Percentiles rank a stretch among this genome's conserved stretches.
These are phyloP conservation scores for Apiospora marii DNA, from an alignment of 2,329 filamentous ascomycete genomes.

Conservation along the genomic window DNA sequence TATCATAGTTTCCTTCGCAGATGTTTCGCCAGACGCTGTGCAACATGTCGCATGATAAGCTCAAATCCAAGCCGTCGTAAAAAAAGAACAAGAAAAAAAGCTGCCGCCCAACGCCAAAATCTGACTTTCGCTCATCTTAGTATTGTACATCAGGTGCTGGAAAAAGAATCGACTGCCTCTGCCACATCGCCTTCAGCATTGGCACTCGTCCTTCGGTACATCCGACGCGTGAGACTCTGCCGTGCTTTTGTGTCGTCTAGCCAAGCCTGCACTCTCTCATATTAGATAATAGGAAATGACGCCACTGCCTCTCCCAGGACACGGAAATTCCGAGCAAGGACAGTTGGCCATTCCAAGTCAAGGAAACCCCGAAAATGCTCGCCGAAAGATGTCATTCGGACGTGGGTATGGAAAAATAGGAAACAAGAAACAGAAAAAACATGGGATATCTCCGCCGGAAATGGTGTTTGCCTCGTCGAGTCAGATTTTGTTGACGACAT, in stretches of 20 bases:
- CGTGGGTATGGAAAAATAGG: neutral
- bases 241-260: constrained; percentile 2
- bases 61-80: constrained; percentile 9
- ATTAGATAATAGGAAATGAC: constrained; percentile 2
- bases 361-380: constrained; percentile 14
- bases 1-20: constrained; percentile 8
- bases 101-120: constrained; percentile 6
- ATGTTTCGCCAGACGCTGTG: constrained; percentile 17
- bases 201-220: neutral
- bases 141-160: constrained; percentile 1
- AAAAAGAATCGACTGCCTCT: neutral
- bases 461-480: neutral
- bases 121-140: constrained; percentile 5
- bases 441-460: constrained; percentile 19
- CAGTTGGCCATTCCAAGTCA: constrained; percentile 11
- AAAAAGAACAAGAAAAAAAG: neutral
- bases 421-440: neutral
- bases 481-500: neutral
- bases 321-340: neutral
- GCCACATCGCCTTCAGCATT: neutral
- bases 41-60: constrained; percentile 18
- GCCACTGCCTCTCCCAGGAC: neutral
- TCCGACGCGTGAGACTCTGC: neutral
- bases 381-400: neutral
- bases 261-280: constrained; percentile 4